Conservation (phyloP, 805 yeast genomes). For the Myxozyma neglecta region DNA sequence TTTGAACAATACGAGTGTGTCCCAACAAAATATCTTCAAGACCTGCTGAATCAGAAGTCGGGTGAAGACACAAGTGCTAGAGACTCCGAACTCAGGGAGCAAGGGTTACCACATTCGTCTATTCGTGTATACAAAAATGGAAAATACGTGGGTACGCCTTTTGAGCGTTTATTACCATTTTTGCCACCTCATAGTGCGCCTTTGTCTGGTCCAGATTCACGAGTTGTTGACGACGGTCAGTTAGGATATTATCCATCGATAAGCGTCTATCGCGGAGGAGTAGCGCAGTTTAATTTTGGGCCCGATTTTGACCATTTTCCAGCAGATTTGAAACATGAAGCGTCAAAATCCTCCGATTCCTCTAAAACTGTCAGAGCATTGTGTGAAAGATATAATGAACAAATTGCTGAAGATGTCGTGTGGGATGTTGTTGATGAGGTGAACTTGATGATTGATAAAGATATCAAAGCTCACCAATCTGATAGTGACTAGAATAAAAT, state of each 20-base stretch:
- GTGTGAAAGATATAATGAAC: constrained; percentile 61
- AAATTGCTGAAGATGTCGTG: constrained; percentile 74
- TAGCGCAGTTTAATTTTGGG: constrained; percentile 68
- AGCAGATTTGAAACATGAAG: constrained; percentile 31
- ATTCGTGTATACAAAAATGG: constrained; percentile 81
- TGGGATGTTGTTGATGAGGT: constrained; percentile 86
- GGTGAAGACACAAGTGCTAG: constrained; percentile 18
- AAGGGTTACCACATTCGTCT: constrained; percentile 51
- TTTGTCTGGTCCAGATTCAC: constrained; percentile 33
- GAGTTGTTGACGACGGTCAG: constrained; percentile 67
- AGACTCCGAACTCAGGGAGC: constrained; percentile 18
- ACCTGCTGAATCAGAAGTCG: constrained; percentile 54
- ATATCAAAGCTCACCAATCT: background rate
- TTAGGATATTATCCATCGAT: constrained; percentile 91
- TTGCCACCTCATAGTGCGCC: constrained; percentile 70
- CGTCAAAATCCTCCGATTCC: constrained; percentile 1
- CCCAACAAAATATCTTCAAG: constrained; percentile 68
- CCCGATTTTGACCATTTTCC: constrained; percentile 58
- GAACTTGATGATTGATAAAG: constrained; percentile 41
- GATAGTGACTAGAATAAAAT: background rate
- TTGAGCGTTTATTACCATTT: constrained; percentile 68
- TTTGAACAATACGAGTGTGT: constrained; percentile 85
- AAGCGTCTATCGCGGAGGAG: constrained; percentile 77
- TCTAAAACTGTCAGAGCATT: constrained; percentile 49
- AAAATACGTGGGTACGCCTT: constrained; percentile 58